phyloP scores from a whole-genome alignment of 1,139 yeast genomes.

The Komagataea norvegica region DNA sequence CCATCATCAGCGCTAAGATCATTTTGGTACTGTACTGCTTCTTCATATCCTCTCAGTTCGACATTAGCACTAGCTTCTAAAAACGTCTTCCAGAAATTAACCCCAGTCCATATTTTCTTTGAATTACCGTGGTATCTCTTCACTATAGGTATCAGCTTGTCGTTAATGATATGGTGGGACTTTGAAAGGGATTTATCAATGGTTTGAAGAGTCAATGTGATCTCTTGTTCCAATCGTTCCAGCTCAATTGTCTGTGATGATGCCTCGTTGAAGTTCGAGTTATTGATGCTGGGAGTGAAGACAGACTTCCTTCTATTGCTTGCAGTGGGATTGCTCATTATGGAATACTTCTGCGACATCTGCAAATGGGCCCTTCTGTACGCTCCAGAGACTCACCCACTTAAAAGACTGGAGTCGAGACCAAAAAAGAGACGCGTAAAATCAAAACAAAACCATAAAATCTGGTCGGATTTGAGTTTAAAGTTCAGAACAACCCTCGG shows the following conservation, averaged over 20 bases:
- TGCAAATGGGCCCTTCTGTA: too few relatives aligned
- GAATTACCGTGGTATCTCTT: slow-evolving; percentile 54
- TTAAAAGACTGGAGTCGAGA: background rate
- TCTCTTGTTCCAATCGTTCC: slow-evolving; percentile 75
- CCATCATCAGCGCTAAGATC: slow-evolving; percentile 1
- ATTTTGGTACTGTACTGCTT: slow-evolving; percentile 29
- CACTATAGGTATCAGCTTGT: slow-evolving; percentile 57
- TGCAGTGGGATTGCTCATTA: slow-evolving; percentile 10
- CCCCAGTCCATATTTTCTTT: slow-evolving; percentile 53
- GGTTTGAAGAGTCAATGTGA: slow-evolving; percentile 71
- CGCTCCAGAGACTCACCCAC: background rate
- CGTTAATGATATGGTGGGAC: slow-evolving; percentile 60
- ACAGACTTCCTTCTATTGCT: slow-evolving; percentile 24
- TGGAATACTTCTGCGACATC: slow-evolving; percentile 16
- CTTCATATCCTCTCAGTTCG: slow-evolving; percentile 55
- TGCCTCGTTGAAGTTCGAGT: slow-evolving; percentile 19
- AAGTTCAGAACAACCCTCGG: too few relatives aligned
- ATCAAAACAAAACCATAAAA: too few relatives aligned
- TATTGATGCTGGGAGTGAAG: slow-evolving; percentile 20
- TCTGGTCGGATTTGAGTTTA: too few relatives aligned
- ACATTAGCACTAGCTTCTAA: slow-evolving; percentile 75
- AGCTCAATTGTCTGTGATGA: slow-evolving; percentile 45
- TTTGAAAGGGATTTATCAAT: slow-evolving; percentile 68
- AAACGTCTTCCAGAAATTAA: slow-evolving; percentile 70
- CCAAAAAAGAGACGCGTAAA: background rate